These are phyloP conservation scores for Coix lacrymajobi DNA, from an alignment of 176 grass and related monocot species.

Conservation along the genomic window DNA sequence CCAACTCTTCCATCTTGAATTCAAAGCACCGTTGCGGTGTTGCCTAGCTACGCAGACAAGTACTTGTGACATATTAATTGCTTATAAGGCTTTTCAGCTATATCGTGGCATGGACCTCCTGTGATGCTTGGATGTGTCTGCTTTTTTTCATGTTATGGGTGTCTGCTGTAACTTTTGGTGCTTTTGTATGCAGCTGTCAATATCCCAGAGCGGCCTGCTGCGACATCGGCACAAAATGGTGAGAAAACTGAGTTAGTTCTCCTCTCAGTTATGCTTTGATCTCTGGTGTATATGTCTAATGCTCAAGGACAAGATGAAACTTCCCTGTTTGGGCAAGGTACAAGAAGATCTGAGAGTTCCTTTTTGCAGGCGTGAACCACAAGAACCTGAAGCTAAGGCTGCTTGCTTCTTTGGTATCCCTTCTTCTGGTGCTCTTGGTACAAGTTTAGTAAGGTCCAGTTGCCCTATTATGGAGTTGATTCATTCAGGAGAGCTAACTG, in stretches of 20 bases:
- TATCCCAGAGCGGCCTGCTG: conserved; percentile 79
- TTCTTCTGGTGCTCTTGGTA: conserved; percentile 29
- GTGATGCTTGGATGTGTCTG: not conserved
- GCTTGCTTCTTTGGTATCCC: conserved; percentile 19
- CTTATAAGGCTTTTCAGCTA: not conserved
- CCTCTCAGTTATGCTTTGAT: not conserved
- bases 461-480: conserved; percentile 26
- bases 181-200: conserved; percentile 59
- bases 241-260: conserved; percentile 13
- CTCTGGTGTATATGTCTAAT: not conserved
- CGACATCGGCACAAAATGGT: conserved; percentile 68
- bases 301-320: not conserved
- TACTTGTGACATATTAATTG: conserved; percentile 13
- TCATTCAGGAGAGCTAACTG: conserved; percentile 30
- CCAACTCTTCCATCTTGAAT: not conserved
- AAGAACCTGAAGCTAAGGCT: conserved; percentile 40
- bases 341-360: not conserved
- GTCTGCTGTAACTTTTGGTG: conserved; percentile 12
- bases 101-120: conserved; percentile 19
- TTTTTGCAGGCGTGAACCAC: conserved; percentile 44
- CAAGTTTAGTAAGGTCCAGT: conserved; percentile 29
- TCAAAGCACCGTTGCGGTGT: not conserved
- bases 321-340: not conserved
- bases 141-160: not conserved
- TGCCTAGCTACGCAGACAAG: conserved; percentile 4